phyloP scores from a whole-genome alignment of 257 asterid genomes.

The Solanum tarijense region DNA sequence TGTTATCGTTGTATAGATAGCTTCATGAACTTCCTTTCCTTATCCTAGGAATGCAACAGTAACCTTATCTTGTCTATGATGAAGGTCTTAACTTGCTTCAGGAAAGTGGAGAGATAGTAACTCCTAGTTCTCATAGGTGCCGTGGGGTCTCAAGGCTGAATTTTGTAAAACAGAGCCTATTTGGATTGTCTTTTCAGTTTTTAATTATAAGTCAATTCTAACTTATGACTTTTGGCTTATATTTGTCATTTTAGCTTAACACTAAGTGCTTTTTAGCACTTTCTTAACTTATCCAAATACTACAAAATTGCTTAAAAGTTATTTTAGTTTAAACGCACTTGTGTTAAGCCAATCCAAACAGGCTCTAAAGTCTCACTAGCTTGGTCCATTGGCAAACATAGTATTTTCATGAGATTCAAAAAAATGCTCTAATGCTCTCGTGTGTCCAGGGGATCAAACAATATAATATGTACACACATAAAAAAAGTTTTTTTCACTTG shows the following conservation, averaged over 20 bases:
- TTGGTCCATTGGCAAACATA: background rate
- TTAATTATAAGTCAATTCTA: too few species aligned
- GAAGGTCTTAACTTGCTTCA: background rate
- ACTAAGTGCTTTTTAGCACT: background rate
- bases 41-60: background rate
- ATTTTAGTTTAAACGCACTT: background rate
- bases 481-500: background rate
- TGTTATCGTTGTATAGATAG: background rate
- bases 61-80: background rate
- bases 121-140: background rate
- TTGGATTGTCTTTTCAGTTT: background rate
- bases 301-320: background rate
- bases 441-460: background rate
- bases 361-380: background rate
- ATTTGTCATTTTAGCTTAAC: background rate
- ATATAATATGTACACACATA: background rate
- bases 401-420: background rate
- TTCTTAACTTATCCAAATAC: background rate
- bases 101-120: background rate
- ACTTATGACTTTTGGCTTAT: background rate
- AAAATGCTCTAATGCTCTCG: background rate
- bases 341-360: background rate
- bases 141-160: background rate
- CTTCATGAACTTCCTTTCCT: background rate
- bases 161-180: background rate